phyloP scores from a whole-genome alignment of 768 basidiomycete species.

The Lentinula sp. region DNA sequence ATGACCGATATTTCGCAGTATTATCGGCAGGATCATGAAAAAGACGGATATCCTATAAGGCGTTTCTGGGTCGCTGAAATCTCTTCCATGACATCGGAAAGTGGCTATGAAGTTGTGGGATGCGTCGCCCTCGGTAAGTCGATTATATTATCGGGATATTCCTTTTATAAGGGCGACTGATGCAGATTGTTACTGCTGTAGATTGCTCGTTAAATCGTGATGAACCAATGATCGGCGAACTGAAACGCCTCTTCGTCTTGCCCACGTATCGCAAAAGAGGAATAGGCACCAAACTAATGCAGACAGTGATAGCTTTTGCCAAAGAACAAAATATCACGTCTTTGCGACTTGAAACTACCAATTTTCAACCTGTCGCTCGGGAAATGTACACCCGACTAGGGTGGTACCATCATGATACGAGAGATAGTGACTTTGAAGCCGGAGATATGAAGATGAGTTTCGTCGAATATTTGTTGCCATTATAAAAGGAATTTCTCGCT shows the following conservation, averaged over 20 bases:
- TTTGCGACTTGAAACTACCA: slow-evolving; percentile 3
- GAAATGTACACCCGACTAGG: neutral
- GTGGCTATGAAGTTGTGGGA: slow-evolving; percentile 4
- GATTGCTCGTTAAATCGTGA: slow-evolving; percentile 1
- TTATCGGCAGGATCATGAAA: slow-evolving; percentile 1
- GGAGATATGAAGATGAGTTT: slow-evolving; percentile 3
- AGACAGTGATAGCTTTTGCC: neutral
- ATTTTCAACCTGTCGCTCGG: slow-evolving; percentile 3
- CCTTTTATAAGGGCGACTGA: neutral
- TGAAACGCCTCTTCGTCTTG: slow-evolving; percentile 1
- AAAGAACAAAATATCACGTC: neutral
- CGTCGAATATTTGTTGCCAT: neutral
- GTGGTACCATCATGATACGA: neutral
- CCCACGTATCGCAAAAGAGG: slow-evolving; percentile 1
- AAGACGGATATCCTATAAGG: neutral
- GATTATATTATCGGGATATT: neutral
- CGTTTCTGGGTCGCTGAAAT: slow-evolving; percentile 6
- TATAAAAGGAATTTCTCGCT: neutral
- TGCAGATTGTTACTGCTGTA: neutral
- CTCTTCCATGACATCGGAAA: neutral
- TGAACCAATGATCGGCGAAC: neutral
- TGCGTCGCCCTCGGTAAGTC: slow-evolving; percentile 5
- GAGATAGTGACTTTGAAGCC: slow-evolving; percentile 1
- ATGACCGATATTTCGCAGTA: neutral
- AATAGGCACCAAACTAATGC: slow-evolving; percentile 2